Conservation (phyloP, 164 flowering plant genomes). For the Taxillus chinensis region DNA sequence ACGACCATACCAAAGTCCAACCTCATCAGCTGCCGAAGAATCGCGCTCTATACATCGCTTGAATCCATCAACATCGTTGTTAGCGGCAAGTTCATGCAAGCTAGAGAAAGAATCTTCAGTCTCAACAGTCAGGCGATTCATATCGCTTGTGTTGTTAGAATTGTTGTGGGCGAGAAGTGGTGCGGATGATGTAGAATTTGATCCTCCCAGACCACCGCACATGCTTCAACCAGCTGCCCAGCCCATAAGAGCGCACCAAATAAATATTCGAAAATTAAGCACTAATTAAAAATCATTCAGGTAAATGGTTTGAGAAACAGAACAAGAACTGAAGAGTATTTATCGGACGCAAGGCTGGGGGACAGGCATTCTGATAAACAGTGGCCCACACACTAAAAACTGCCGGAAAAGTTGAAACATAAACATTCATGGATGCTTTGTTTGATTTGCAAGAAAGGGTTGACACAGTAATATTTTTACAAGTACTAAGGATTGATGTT, state of each 20-base stretch:
- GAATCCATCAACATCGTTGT: constrained; percentile 30
- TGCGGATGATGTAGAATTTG: constrained; percentile 7
- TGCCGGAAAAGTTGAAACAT: too few relatives aligned
- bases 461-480: too few relatives aligned
- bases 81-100: constrained; percentile 40
- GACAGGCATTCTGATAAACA: too few relatives aligned
- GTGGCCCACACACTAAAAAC: too few relatives aligned
- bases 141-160: constrained; percentile 8
- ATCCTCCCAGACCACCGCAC: constrained; percentile 22
- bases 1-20: constrained; percentile 39
- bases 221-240: constrained; percentile 16
- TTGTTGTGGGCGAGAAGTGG: constrained; percentile 2
- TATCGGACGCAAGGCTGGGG: background rate
- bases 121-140: constrained; percentile 17
- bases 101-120: constrained; percentile 22
- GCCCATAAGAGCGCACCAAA: background rate
- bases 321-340: background rate
- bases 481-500: too few relatives aligned
- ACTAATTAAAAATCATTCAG: background rate
- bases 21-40: constrained; percentile 17
- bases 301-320: background rate
- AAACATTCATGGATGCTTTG: too few relatives aligned
- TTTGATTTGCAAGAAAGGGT: too few relatives aligned
- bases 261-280: background rate
- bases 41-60: constrained; percentile 15